Evolutionary conservation across 495 filamentous ascomycete species (phyloP), one percentile per base, ranked within the genome.

Genomic region (Lophiostoma macrostomum): DNA sequence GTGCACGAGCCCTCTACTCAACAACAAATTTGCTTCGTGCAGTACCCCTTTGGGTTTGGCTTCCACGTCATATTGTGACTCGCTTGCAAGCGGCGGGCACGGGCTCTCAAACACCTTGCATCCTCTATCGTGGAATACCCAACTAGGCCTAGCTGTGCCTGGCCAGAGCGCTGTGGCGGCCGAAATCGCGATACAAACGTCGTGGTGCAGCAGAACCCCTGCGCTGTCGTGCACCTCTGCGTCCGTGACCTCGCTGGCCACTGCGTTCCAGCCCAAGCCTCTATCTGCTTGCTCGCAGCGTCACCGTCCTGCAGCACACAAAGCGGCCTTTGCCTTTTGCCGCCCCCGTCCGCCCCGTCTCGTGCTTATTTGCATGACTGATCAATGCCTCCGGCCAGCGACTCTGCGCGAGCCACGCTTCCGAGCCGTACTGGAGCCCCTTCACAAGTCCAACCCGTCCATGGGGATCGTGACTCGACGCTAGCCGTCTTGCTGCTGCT

Each of bases 401-500:
- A 62, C 43, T 29, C 35, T 31, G 25, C 32, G 53, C 49, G 27
- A 39, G 58, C 58, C 58, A 57, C 58, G 58, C 57, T 29, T 37
- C 31, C 45, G 20, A 19, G 20, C 45, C 22, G 37, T 18, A 47
- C 47, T 56, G 46, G 51, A 13, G 20, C 47, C 20, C 27, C 12
- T 14, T 20, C 35, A 16, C 35, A 12, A 16, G 25, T 35, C 28
- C 20, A 12, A 8, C 12, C 18, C 39, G 6, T 18, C 27, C 12
- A 11, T 43, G 18, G 16, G 29, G 30, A 47, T 55, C 52, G 52
- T 41, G 42, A 40, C 22, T 41, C 43, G 6, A 13, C 42, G 46
- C 60, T 35, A 16, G 41, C 32, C 37, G 48, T 69, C 44, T 52
- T 71, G 27, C 20, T 24, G 36, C 47, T 57, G 29, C 80, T 96